These are phyloP conservation scores for Vigna radiata DNA, from an alignment of 306 rosid species.

Conservation along the genomic window DNA sequence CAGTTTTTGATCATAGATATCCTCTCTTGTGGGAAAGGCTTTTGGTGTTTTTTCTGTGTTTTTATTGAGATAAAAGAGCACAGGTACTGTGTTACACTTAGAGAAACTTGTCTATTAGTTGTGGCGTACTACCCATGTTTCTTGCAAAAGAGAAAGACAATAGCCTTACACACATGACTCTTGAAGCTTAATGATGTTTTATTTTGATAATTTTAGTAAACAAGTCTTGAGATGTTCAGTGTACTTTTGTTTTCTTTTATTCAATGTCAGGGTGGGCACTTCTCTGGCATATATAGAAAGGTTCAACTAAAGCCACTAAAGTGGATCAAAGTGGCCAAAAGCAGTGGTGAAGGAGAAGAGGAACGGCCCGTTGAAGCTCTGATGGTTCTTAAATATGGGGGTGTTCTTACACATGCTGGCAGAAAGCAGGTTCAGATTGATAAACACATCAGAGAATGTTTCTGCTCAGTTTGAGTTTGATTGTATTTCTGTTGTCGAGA, in stretches of 20 bases:
- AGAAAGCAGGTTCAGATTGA: conserved; percentile 81
- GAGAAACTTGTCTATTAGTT: conserved; percentile 12
- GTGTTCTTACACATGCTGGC: conserved; percentile 98
- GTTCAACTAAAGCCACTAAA: conserved; percentile 96
- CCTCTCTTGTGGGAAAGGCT: neutral
- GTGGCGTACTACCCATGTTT: conserved; percentile 20
- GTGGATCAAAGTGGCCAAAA: conserved; percentile 85
- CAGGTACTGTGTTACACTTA: neutral
- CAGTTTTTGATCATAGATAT: neutral
- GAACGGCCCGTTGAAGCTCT: conserved; percentile 96
- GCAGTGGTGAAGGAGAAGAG: conserved; percentile 84
- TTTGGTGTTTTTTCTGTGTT: conserved; percentile 1
- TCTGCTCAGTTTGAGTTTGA: conserved; percentile 34
- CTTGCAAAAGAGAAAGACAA: conserved; percentile 23
- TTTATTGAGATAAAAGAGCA: conserved; percentile 11
- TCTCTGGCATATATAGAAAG: conserved; percentile 95
- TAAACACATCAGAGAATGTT: neutral
- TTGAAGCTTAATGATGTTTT: neutral
- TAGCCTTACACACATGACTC: conserved; percentile 29
- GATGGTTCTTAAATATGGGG: conserved; percentile 97
- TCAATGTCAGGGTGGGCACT: conserved; percentile 86
- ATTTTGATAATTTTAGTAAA: neutral
- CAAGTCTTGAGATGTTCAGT: conserved; percentile 20
- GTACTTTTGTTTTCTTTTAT: conserved; percentile 15
- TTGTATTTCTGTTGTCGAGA: conserved; percentile 18